Evolutionary conservation across 1,284 basidiomycete species (phyloP).

Genomic region (Ganoderma meredithae): DNA sequence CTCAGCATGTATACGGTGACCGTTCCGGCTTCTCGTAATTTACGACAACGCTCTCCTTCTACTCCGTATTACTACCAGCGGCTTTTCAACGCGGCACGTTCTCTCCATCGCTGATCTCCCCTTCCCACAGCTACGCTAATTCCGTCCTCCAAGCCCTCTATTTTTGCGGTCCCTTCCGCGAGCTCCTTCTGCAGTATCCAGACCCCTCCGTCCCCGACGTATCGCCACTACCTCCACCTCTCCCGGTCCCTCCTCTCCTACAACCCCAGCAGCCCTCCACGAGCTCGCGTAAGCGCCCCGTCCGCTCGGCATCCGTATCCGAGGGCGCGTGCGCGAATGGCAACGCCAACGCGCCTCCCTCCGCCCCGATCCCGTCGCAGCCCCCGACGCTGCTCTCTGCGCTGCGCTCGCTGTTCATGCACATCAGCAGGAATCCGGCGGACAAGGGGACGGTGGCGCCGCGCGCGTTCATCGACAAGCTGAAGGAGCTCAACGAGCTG

Average conservation of each 20-base stretch:
- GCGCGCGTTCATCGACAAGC: conserved; percentile 88
- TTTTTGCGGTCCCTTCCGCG: conserved; percentile 83
- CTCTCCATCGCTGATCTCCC: background rate
- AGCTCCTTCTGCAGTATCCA: conserved; percentile 71
- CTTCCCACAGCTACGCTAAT: conserved; percentile 86
- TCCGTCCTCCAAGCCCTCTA: conserved; percentile 97
- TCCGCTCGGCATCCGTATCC: conserved; percentile 38
- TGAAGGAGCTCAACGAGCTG: conserved; percentile 87
- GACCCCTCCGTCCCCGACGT: conserved; percentile 51
- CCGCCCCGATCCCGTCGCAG: conserved; percentile 57
- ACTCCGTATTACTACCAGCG: background rate
- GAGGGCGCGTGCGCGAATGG: conserved; percentile 25
- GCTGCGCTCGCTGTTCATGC: conserved; percentile 87
- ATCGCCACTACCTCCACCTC: conserved; percentile 33
- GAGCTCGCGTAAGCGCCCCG: conserved; percentile 36
- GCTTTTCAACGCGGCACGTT: conserved; percentile 1
- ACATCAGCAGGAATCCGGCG: conserved; percentile 77
- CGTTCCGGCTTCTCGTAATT: background rate
- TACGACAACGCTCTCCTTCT: background rate
- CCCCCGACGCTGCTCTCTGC: conserved; percentile 88
- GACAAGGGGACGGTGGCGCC: conserved; percentile 90
- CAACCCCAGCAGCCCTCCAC: conserved; percentile 48
- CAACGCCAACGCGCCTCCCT: conserved; percentile 34
- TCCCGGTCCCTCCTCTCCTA: conserved; percentile 49
- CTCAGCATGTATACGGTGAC: background rate